A percentile compares a stretch with the other conserved stretches of the same genome.
phyloP scores from a whole-genome alignment of 75 land plant species.

The Azolla pinnata region DNA sequence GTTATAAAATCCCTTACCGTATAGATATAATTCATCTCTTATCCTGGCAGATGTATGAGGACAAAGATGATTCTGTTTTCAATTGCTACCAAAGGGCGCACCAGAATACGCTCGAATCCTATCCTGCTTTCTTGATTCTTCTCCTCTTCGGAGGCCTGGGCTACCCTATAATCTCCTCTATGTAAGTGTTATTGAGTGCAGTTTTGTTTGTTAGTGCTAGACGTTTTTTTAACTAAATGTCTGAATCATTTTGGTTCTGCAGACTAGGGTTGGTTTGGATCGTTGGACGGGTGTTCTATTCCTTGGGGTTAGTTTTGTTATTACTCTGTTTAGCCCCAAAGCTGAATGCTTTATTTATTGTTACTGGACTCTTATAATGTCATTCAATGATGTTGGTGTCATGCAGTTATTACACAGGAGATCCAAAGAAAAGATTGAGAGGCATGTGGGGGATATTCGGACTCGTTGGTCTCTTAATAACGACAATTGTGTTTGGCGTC shows the following conservation, averaged over 20 bases:
- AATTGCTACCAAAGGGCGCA: slow-evolving; percentile 41
- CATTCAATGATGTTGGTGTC: no score
- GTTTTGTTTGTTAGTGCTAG: background rate
- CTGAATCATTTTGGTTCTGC: background rate
- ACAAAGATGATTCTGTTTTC: slow-evolving; percentile 27
- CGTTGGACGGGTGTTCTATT: slow-evolving; percentile 24
- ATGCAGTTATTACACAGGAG: slow-evolving; percentile 34
- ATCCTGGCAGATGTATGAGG: slow-evolving; percentile 34
- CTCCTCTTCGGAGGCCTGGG: slow-evolving; percentile 23
- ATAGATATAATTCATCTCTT: background rate
- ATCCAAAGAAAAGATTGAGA: slow-evolving; percentile 25
- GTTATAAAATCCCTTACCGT: background rate
- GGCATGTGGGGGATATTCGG: slow-evolving; percentile 21
- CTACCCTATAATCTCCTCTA: slow-evolving; percentile 29
- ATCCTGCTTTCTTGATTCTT: slow-evolving; percentile 24
- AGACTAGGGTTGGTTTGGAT: slow-evolving; percentile 27
- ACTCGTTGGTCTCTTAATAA: slow-evolving; percentile 19
- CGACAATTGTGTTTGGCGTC: slow-evolving; percentile 18
- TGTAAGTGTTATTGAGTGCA: slow-evolving; percentile 15
- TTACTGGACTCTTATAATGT: no score
- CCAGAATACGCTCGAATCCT: slow-evolving; percentile 32
- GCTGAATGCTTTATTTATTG: background rate
- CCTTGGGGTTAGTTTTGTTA: slow-evolving; percentile 18
- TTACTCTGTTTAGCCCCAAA: background rate
- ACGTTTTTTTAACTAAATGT: background rate